Evolutionary conservation across 2,329 filamentous ascomycete genomes (phyloP), one percentile per base, ranked within the genome.

Genomic region (Pochonia chlamydosporia): DNA sequence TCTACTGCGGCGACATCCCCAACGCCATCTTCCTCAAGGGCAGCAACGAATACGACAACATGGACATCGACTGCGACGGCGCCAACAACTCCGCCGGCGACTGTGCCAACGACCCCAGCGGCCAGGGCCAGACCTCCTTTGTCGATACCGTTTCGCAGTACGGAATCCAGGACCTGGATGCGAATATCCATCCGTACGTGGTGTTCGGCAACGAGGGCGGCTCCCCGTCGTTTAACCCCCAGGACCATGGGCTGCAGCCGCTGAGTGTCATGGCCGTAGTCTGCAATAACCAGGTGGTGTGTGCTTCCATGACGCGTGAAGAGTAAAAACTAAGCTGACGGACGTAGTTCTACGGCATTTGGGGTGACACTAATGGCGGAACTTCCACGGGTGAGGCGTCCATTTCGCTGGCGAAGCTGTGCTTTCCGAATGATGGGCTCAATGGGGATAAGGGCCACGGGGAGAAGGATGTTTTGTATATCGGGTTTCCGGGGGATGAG

Each of bases 21-120:
- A 54, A 54, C 5, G 75, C 43, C 33, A 46, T 52, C 40, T 53
- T 50, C 30, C 43, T 52, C 2, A 52, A 76, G 54, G 61, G 49
- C 3, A 46, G n/a, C n/a, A n/a, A n/a, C n/a, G n/a, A n/a, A 33
- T 33, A 33, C 7, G 30, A 33, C 30, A 73, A 81, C 59, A 78
- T 81, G 73, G 77, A 81, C 53, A 68, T 81, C 47, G 76, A 79
- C 62, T 81, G 78, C 54, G 78, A 81, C 52, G 78, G 78, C n/a
- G 56, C 65, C 8, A 68, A 75, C 44, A 59, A 62, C 18, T 63
- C 68, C 47, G 70, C 67, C 21, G 71, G 72, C 1, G 66, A 68
- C 33, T 79, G 76, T 52, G 64, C 58, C 25, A 65, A 62, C n/a
- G 72, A 70, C 13, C 59, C 52, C n/a, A 71, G 72, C 44, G 71